Percentiles rank a stretch among this genome's conserved stretches.
Conservation (phyloP, 2,329 filamentous ascomycete species). For the Pestalotiopsis fici region DNA sequence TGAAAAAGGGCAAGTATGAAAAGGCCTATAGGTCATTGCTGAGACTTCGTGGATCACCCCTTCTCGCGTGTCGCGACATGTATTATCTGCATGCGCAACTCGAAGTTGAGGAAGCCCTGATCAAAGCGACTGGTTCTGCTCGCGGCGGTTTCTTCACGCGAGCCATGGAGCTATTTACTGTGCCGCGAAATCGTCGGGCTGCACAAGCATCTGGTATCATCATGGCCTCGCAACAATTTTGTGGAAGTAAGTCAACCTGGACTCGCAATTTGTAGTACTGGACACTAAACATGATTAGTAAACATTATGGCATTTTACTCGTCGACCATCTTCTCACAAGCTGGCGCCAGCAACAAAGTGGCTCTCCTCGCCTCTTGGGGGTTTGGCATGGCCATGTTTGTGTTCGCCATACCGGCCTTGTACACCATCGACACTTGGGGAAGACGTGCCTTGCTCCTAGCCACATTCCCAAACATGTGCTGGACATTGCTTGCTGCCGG, state of each 20-base stretch:
- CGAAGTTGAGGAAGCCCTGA: conserved; percentile 38
- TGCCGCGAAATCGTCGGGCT: conserved; percentile 59
- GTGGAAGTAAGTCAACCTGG: conserved; percentile 34
- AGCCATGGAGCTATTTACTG: conserved; percentile 52
- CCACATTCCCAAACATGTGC: conserved; percentile 67
- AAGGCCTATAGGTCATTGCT: conserved; percentile 59
- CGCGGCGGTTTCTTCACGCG: neutral
- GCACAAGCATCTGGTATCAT: conserved; percentile 68
- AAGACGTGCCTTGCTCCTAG: conserved; percentile 60
- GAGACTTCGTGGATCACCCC: conserved; percentile 55
- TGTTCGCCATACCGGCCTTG: conserved; percentile 67
- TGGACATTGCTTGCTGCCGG: conserved; percentile 55
- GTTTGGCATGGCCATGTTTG: conserved; percentile 58
- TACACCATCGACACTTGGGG: conserved; percentile 70
- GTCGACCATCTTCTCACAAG: conserved; percentile 44
- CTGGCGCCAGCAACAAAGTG: conserved; percentile 37
- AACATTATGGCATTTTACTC: conserved; percentile 54
- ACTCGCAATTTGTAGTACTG: neutral
- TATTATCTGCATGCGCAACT: conserved; percentile 52
- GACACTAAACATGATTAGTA: conserved; percentile 9
- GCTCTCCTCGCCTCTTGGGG: conserved; percentile 44
- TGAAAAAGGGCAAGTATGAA: conserved; percentile 59
- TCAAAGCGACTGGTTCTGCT: too few relatives aligned
- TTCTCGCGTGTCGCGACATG: conserved; percentile 64
- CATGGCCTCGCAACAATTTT: conserved; percentile 68